phyloP scores from a whole-genome alignment of 2,329 filamentous ascomycete genomes.

The Penicillium sp. region DNA sequence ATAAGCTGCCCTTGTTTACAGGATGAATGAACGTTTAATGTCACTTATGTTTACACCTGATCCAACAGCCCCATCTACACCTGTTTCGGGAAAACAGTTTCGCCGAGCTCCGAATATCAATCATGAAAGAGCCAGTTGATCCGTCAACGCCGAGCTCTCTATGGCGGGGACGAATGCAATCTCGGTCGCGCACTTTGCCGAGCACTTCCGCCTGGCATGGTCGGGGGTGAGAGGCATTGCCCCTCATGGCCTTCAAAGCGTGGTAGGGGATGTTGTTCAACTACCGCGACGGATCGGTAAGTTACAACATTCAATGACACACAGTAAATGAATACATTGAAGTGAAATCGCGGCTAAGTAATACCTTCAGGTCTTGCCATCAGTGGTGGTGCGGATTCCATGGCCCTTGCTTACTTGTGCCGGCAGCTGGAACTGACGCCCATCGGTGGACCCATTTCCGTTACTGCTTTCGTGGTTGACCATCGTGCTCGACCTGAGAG shows the following conservation, averaged over 20 bases:
- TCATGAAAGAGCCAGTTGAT: neutral
- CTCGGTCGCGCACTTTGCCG: slow-evolving; percentile 28
- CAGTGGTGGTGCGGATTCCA: slow-evolving; percentile 95
- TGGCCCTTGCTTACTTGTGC: slow-evolving; percentile 83
- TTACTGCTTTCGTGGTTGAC: slow-evolving; percentile 62
- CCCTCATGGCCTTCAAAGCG: slow-evolving; percentile 6
- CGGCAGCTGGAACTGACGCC: slow-evolving; percentile 43
- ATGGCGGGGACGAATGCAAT: slow-evolving; percentile 23
- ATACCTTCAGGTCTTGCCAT: slow-evolving; percentile 67
- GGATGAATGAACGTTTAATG: neutral
- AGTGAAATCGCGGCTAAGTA: neutral
- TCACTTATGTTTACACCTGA: neutral
- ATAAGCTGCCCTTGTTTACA: too few relatives aligned
- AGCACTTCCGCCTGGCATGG: slow-evolving; percentile 33
- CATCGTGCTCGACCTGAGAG: slow-evolving; percentile 60
- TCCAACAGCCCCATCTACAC: neutral
- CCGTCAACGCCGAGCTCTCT: neutral
- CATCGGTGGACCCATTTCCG: slow-evolving; percentile 25
- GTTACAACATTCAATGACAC: neutral
- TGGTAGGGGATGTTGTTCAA: slow-evolving; percentile 6
- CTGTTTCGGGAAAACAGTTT: neutral
- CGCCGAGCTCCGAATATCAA: slow-evolving; percentile 3
- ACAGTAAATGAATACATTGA: neutral
- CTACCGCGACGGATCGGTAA: slow-evolving; percentile 31
- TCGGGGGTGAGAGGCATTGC: slow-evolving; percentile 15